Base-by-base conservation (phyloP, 2,329 filamentous ascomycete species). In the Podosphaera xanthii region DNA sequence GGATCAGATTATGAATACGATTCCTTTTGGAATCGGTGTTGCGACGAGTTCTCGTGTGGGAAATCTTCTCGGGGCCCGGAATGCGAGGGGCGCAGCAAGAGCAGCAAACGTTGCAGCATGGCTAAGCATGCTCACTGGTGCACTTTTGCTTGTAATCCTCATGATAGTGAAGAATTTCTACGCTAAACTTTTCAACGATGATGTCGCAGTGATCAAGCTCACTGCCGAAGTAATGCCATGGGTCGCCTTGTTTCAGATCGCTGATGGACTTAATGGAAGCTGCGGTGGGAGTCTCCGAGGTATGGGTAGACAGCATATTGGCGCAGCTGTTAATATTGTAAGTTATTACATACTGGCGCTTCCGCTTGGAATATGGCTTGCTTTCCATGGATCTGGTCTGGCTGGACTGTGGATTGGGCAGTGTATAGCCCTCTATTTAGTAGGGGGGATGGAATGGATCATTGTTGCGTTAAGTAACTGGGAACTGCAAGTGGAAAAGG, bases 171-270 rank as follows among this genome's bases (percentile, higher is more conserved):
- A 83, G 62, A 73, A 88, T 64, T 75, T 82, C 33, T 89, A 91
- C 63, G 88, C 84, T 0, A 78, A 79, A 59, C 78, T 94, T 1
- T 94, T 94, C 73, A 94, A 90, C 66, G 78, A 89, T 62, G 87
- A 94, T 64, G 71, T 78, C 30, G 71, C 76, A 0, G 88, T 94
- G 0, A 76, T 94, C 50, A 72, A 69, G 7, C 77, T 94, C 0
- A 90, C 89, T 0, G 80, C 84, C 0, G 73, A 83, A 14, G 84
- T 94, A 34, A 82, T 94, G 75, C 89, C 89, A 0, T 91, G 83
- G 65, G 88, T 94, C 0, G 89, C 88, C 0, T 74, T 94, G 2
- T 94, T 94, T 71, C 88, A 94, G 72, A 90, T 94, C 61, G 87
- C 88, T 0, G 88, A 94, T 68, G 89, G 88, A 0, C 72, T 94